A percentile compares a stretch with the other conserved stretches of the same genome.
Evolutionary conservation across 2,329 filamentous ascomycete species (phyloP).

Genomic region (Kalmusia sp.): DNA sequence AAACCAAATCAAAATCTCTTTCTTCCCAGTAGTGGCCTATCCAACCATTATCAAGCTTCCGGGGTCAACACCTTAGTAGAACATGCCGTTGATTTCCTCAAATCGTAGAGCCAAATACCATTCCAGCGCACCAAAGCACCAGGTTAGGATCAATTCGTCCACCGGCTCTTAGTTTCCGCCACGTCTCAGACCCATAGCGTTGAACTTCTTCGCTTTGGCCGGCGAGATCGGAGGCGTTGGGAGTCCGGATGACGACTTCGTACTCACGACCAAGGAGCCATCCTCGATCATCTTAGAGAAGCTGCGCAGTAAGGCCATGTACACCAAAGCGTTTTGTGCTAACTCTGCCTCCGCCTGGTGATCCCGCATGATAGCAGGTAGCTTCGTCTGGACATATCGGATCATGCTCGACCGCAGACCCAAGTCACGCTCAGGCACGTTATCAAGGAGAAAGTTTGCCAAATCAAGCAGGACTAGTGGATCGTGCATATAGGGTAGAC

Average conservation of each 20-base stretch:
- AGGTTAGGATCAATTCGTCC: no score
- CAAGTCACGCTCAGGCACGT: slow-evolving; percentile 13
- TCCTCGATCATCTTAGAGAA: neutral
- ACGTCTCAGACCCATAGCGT: no score
- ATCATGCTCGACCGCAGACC: slow-evolving; percentile 25
- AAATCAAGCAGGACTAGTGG: slow-evolving; percentile 21
- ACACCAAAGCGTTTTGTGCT: neutral
- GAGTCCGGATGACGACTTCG: neutral
- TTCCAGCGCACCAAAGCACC: no score
- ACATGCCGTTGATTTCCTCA: no score
- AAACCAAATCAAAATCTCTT: no score
- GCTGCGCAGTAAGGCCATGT: neutral
- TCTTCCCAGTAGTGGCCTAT: no score
- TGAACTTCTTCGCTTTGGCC: slow-evolving; percentile 6
- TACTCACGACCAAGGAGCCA: neutral
- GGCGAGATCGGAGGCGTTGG: neutral
- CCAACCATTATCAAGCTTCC: no score
- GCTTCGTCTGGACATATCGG: slow-evolving; percentile 13
- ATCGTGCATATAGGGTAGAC: slow-evolving; percentile 24
- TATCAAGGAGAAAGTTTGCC: slow-evolving; percentile 16
- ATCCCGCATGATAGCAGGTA: neutral
- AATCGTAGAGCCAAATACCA: no score
- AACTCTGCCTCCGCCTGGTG: neutral
- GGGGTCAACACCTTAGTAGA: no score
- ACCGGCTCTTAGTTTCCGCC: no score